These are phyloP conservation scores for Pythium dissotocum DNA, from an alignment of 352 stramenopile genomes.

Conservation along the genomic window DNA sequence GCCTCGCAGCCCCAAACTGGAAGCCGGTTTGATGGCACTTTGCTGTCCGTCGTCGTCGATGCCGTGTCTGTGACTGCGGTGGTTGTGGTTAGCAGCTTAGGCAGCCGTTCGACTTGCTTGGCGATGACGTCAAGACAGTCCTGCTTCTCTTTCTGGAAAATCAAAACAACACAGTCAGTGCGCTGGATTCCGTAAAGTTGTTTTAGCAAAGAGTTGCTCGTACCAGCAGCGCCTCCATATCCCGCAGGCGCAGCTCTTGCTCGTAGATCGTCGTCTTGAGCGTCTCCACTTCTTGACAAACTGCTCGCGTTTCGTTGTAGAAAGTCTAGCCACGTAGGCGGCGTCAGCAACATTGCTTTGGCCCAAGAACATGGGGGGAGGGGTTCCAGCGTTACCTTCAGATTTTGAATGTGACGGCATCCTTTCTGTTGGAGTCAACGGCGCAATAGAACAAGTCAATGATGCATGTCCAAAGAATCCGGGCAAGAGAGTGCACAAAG, in stretches of 20 bases:
- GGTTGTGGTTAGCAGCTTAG: conserved; percentile 16
- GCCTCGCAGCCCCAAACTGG: conserved; percentile 35
- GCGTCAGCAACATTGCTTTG: too few species aligned
- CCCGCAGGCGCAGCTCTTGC: conserved; percentile 51
- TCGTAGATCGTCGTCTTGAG: conserved; percentile 62
- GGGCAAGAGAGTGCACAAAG: too few species aligned
- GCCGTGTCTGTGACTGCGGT: neutral
- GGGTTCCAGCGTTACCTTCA: conserved; percentile 41
- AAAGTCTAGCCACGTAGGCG: conserved; percentile 37
- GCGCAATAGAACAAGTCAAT: too few species aligned
- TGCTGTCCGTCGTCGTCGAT: too few species aligned
- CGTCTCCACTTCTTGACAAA: conserved; percentile 58
- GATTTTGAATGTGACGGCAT: conserved; percentile 66
- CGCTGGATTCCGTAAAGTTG: too few species aligned
- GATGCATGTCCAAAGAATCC: too few species aligned
- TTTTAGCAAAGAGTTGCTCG: neutral
- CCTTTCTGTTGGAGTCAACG: conserved; percentile 44
- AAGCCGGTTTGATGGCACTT: neutral
- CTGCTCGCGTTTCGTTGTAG: conserved; percentile 50
- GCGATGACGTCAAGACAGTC: conserved; percentile 47
- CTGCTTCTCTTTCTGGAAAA: conserved; percentile 52
- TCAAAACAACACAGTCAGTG: neutral
- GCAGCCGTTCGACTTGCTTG: conserved; percentile 37
- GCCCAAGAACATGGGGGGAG: too few species aligned
- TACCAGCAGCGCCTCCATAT: conserved; percentile 54